Conservation (phyloP, 441 rosid species). For the Erodium chrysanthum region DNA sequence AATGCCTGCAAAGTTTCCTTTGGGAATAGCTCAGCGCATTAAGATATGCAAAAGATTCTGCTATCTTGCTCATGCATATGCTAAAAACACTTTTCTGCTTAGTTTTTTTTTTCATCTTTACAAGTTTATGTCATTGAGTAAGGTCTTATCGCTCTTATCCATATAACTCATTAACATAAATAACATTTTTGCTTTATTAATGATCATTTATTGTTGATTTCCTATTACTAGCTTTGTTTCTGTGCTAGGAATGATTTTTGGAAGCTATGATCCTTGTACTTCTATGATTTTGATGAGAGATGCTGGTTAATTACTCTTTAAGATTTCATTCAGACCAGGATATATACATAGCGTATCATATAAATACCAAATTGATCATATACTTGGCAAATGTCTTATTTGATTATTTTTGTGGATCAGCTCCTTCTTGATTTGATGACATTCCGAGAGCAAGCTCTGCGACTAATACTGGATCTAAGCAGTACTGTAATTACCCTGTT, state of each 20-base stretch:
- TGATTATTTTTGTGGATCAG: conserved; percentile 47
- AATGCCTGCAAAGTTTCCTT: no score
- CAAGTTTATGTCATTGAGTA: not conserved
- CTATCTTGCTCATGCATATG: no score
- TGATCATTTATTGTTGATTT: not conserved
- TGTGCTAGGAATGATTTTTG: not conserved
- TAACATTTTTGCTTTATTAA: not conserved
- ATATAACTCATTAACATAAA: not conserved
- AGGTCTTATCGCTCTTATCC: not conserved
- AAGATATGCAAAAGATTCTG: no score
- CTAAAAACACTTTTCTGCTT: not conserved
- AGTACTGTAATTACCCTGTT: conserved; percentile 94
- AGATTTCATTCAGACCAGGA: not conserved
- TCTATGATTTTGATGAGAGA: not conserved
- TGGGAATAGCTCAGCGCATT: no score
- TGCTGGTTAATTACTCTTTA: not conserved
- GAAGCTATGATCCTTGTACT: conserved; percentile 4
- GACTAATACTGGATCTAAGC: conserved; percentile 92
- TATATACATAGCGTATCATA: not conserved
- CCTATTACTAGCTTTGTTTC: not conserved
- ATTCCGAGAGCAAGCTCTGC: conserved; percentile 92
- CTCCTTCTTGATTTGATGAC: conserved; percentile 94
- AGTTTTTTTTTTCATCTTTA: not conserved
- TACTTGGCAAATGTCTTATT: conserved; percentile 17
- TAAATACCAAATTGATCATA: not conserved